A percentile compares a stretch with the other conserved stretches of the same genome.
These are phyloP conservation scores for Venturia aucupariae DNA, from an alignment of 2,329 filamentous ascomycete species.

Conservation along the genomic window DNA sequence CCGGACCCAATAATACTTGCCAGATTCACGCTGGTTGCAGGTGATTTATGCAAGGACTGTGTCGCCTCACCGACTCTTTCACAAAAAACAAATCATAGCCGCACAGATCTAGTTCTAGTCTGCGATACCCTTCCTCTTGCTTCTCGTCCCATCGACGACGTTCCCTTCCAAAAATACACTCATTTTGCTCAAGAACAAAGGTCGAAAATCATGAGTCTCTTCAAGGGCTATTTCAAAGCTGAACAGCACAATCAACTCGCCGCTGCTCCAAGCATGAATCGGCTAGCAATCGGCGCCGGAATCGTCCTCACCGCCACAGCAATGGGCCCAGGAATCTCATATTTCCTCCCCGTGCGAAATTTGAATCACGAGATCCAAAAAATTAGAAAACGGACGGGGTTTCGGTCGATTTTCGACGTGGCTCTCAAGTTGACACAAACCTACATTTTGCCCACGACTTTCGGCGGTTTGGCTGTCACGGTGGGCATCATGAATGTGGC, in stretches of 20 bases:
- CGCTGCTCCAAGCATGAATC: background rate
- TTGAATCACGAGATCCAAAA: background rate
- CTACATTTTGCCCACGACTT: background rate
- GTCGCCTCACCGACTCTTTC: background rate
- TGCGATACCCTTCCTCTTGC: background rate
- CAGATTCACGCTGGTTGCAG: background rate
- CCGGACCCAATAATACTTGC: background rate
- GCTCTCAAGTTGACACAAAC: background rate
- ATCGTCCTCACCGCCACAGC: background rate
- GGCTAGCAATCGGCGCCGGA: background rate
- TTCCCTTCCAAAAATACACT: background rate
- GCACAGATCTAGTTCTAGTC: background rate
- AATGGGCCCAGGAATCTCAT: background rate
- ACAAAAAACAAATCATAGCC: background rate
- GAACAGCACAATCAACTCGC: background rate
- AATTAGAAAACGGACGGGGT: background rate
- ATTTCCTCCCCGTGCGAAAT: background rate
- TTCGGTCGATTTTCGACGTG: background rate
- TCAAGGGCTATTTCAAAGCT: background rate
- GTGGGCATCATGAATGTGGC: background rate
- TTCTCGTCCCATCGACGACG: background rate
- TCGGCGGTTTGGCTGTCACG: background rate
- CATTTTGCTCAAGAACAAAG: background rate
- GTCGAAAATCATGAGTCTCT: background rate
- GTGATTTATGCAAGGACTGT: background rate